A percentile compares a stretch with the other conserved stretches of the same genome.
These are phyloP conservation scores for Penicillium brevicompactum DNA, from an alignment of 2,329 filamentous ascomycete species.

Conservation along the genomic window DNA sequence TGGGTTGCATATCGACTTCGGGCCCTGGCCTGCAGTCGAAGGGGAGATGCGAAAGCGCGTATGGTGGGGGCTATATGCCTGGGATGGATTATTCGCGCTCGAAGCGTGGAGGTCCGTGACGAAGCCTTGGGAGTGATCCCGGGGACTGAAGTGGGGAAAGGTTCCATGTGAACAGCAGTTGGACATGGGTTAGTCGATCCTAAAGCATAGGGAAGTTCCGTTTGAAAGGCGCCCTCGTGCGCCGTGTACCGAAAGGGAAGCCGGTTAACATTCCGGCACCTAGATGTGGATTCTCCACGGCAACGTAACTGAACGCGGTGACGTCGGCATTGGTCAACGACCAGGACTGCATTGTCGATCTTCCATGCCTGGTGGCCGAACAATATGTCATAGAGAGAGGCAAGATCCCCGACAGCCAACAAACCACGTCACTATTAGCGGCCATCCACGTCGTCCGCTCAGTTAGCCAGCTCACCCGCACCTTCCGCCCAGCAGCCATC, in stretches of 20 bases:
- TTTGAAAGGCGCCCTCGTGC: slow-evolving; percentile 11
- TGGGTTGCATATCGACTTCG: slow-evolving; percentile 74
- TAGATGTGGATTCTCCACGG: no score
- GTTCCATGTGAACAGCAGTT: slow-evolving; percentile 11
- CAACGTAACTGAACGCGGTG: slow-evolving; percentile 4
- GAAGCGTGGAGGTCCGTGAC: slow-evolving; percentile 75
- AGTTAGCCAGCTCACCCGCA: slow-evolving; percentile 71
- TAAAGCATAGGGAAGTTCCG: slow-evolving; percentile 9
- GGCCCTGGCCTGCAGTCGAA: slow-evolving; percentile 73
- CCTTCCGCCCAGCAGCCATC: slow-evolving; percentile 68
- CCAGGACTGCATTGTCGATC: slow-evolving; percentile 78
- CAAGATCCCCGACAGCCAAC: slow-evolving; percentile 47
- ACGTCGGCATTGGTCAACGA: slow-evolving; percentile 69
- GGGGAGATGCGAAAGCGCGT: slow-evolving; percentile 82
- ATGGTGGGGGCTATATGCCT: slow-evolving; percentile 93
- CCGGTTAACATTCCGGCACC: no score
- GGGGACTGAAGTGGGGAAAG: slow-evolving; percentile 11
- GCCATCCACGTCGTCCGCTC: slow-evolving; percentile 81
- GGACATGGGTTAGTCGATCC: slow-evolving; percentile 9
- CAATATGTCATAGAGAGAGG: slow-evolving; percentile 58
- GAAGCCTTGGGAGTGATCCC: slow-evolving; percentile 9
- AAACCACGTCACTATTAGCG: slow-evolving; percentile 72
- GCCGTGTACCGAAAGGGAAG: slow-evolving; percentile 8
- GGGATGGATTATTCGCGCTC: slow-evolving; percentile 77
- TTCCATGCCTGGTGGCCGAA: slow-evolving; percentile 81